phyloP scores from a whole-genome alignment of 306 rosid genomes.

The Biancaea sappan region DNA sequence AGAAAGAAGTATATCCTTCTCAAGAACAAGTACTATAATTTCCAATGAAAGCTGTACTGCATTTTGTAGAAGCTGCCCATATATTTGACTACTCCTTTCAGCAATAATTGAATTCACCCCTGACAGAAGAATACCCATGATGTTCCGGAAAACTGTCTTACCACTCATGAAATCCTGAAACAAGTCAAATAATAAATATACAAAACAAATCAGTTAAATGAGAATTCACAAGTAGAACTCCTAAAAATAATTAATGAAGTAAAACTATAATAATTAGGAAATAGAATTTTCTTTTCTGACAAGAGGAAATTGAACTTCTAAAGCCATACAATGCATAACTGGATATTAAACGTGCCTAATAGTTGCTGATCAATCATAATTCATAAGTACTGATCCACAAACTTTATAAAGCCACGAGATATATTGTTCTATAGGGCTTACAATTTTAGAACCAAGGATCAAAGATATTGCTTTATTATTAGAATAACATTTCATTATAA shows the following conservation, averaged over 20 bases:
- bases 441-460: slow-evolving; percentile 26
- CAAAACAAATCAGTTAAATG: background rate
- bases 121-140: slow-evolving; percentile 86
- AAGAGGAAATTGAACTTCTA: slow-evolving; percentile 1
- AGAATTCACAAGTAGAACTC: background rate
- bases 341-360: slow-evolving; percentile 3
- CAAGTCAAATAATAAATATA: slow-evolving; percentile 1
- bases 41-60: slow-evolving; percentile 89
- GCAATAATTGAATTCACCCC: slow-evolving; percentile 76
- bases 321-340: slow-evolving; percentile 15
- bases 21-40: slow-evolving; percentile 78
- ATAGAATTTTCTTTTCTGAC: no score
- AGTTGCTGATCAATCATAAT: slow-evolving; percentile 28
- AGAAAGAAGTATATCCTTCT: slow-evolving; percentile 83
- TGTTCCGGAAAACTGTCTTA: slow-evolving; percentile 81
- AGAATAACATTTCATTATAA: background rate
- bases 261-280: slow-evolving; percentile 2
- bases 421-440: background rate
- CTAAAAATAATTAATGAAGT: background rate
- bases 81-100: slow-evolving; percentile 76
- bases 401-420: slow-evolving; percentile 13
- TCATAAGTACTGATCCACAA: slow-evolving; percentile 10
- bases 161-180: slow-evolving; percentile 99
- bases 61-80: slow-evolving; percentile 86
- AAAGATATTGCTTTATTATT: background rate